Base-by-base conservation (phyloP, 768 basidiomycete genomes). In the Tylopilus subfusipes region DNA sequence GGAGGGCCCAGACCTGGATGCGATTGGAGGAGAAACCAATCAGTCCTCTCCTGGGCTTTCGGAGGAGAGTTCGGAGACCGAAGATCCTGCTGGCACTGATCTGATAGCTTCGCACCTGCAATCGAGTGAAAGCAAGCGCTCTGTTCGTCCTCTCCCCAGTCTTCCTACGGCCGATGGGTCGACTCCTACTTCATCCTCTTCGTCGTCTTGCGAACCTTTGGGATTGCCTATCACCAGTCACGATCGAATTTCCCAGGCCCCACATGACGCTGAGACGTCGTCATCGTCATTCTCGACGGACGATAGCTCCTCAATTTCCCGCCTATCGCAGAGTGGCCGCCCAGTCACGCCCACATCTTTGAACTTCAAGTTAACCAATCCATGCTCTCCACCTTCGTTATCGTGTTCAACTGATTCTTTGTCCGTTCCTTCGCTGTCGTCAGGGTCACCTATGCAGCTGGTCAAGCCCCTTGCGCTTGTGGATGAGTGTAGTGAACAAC, bases 391-490 rank as follows among this genome's bases (percentile, higher is more conserved):
- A 40, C 82, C 82, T 9, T 79, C 76, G 12, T 70, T 84, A 9
- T 79, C 82, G 6, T 80, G 81, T 6, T 84, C 82, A 5, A 76
- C 78, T 0, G 85, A 86, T 55, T 87, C 86, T 2, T 63, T 86
- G 46, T 76, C 76, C 11, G 79, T 83, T 13, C 80, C 79, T 3
- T 76, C 80, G 3, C 73, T 76, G 7, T 79, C 81, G 9, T 84
- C 84, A 14, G 79, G 54, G 4, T 70, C 69, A 33, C 69, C 71
- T 5, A 54, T 67, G 19, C 60, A 58, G 24, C 52, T 63, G 52
- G 47, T 71, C 29, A 79, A 76, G 53, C 60, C 78, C 58, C 64
- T 81, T 27, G 69, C 70, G 5, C 63, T 75, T 14, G 56, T 64
- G 46, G 68, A 71, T 54, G 72, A 72, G 19, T 61, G 55, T 46